A percentile compares a stretch with the other conserved stretches of the same genome.
Conservation (phyloP, 257 asterid genomes). For the Solanum pimpinellifolium region DNA sequence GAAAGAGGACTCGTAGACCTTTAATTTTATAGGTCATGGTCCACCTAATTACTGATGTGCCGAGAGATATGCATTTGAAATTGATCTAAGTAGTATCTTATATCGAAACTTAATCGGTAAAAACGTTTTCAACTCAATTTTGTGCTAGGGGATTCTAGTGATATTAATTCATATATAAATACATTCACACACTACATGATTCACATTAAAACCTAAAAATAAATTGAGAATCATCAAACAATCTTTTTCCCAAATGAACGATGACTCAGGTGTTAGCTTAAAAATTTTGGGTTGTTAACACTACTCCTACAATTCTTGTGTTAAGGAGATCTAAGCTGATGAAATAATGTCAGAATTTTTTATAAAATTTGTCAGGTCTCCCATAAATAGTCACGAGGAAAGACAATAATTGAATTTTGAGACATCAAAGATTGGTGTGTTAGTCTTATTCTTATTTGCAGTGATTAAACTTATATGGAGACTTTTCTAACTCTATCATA, state of each 20-base stretch:
- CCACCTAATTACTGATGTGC: not conserved
- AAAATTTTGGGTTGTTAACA: not conserved
- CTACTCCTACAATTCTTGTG: not conserved
- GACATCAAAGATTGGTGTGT: not conserved
- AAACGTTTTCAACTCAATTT: not conserved
- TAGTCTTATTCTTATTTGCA: not conserved
- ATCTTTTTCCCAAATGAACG: not conserved
- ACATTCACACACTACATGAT: not conserved
- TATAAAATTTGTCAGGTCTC: not conserved
- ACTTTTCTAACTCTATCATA: not conserved
- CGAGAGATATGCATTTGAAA: not conserved
- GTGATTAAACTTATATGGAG: not conserved
- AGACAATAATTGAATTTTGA: too few species aligned
- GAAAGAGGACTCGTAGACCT: not conserved
- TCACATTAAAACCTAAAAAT: not conserved
- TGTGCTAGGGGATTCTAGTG: not conserved
- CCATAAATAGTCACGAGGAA: not conserved
- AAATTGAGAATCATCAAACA: not conserved
- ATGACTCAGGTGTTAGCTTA: not conserved
- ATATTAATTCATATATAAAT: not conserved
- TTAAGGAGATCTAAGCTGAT: not conserved
- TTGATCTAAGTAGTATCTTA: not conserved
- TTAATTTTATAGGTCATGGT: too few species aligned
- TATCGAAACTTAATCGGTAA: not conserved
- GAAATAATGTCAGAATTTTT: not conserved